Conservation (phyloP, 176 grass and related monocot species). For the bread wheat (Triticum aestivum) region DNA sequence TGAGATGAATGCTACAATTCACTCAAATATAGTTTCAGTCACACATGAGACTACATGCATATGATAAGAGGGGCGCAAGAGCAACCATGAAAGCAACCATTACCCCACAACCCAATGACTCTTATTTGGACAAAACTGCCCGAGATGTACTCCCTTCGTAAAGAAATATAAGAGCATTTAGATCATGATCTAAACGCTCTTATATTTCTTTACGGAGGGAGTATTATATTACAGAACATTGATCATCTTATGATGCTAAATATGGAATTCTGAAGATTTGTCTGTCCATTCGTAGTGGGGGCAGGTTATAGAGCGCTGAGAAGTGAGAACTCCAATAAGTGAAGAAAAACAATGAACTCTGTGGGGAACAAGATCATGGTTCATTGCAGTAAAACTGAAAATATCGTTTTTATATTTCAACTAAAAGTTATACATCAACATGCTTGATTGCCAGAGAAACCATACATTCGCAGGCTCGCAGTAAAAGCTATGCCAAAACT, state of each 20-base stretch:
- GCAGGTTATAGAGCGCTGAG: neutral
- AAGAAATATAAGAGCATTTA: too few species aligned
- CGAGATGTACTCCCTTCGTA: neutral
- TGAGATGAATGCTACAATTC: neutral
- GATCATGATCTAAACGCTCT: too few species aligned
- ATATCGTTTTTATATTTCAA: too few species aligned
- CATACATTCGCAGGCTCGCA: too few species aligned
- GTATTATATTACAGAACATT: neutral
- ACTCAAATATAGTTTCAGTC: neutral
- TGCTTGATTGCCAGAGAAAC: too few species aligned
- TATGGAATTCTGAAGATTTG: neutral
- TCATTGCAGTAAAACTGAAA: neutral
- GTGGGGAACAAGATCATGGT: neutral
- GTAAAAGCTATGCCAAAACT: too few species aligned
- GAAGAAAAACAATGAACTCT: too few species aligned
- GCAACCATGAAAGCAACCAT: neutral
- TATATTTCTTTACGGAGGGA: too few species aligned
- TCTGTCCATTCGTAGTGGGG: neutral
- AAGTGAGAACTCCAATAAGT: too few species aligned
- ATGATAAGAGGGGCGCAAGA: neutral
- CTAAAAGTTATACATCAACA: too few species aligned
- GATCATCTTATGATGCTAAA: neutral
- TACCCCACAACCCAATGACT: neutral
- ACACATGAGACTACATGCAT: neutral
- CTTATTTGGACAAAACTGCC: neutral